Percentiles rank a stretch among this genome's conserved stretches.
Evolutionary conservation across 2,329 filamentous ascomycete genomes (phyloP).

Genomic region (Alternaria angustiovoidea): DNA sequence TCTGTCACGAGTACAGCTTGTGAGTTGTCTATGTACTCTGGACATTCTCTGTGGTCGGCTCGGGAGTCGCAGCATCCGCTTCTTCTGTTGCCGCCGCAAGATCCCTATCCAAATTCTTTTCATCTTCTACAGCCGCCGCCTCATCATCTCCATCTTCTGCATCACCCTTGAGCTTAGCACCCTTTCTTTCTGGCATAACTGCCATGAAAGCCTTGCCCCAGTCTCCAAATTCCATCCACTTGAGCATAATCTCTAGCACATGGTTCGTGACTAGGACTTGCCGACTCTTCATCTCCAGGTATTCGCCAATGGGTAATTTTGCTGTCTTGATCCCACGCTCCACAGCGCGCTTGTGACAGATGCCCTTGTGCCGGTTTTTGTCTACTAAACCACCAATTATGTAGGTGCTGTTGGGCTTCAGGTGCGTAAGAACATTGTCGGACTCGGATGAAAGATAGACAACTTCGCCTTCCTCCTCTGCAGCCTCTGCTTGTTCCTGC

Average conservation of each 20-base stretch:
- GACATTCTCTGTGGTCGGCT: neutral
- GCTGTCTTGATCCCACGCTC: slow-evolving; percentile 83
- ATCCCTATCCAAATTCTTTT: slow-evolving; percentile 6
- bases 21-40: neutral
- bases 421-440: slow-evolving; percentile 79
- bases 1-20: neutral
- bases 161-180: slow-evolving; percentile 68
- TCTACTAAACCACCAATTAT: slow-evolving; percentile 95
- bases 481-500: slow-evolving; percentile 9
- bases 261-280: slow-evolving; percentile 93
- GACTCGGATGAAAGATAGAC: slow-evolving; percentile 94
- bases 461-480: slow-evolving; percentile 63
- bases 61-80: slow-evolving; percentile 3
- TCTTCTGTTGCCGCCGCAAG: slow-evolving; percentile 14
- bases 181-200: slow-evolving; percentile 91
- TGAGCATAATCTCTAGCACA: slow-evolving; percentile 94
- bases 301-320: slow-evolving; percentile 93
- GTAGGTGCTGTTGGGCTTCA: slow-evolving; percentile 90
- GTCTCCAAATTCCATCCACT: slow-evolving; percentile 87
- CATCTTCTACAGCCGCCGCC: slow-evolving; percentile 16
- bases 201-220: slow-evolving; percentile 90
- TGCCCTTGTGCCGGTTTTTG: slow-evolving; percentile 92
- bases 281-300: slow-evolving; percentile 87
- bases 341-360: slow-evolving; percentile 85
- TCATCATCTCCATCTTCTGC: slow-evolving; percentile 24